phyloP scores from a whole-genome alignment of 139 green algal species.

The Picochlorum sp. region DNA sequence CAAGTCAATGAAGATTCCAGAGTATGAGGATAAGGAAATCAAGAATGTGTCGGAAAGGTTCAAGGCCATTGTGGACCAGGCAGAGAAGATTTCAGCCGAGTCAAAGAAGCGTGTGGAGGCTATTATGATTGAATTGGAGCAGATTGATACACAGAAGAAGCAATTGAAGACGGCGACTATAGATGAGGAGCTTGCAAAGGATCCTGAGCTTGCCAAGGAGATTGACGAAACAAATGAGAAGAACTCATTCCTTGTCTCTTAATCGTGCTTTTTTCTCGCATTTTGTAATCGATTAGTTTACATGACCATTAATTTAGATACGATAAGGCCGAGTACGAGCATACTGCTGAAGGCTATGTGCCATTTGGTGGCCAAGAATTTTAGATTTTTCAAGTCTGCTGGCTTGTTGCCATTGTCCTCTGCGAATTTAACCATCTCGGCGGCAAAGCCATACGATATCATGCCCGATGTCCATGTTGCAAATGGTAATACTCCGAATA shows the following conservation, averaged over 20 bases:
- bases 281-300: conserved; percentile 5
- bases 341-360: conserved; percentile 30
- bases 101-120: conserved; percentile 10
- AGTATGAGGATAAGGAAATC: conserved; percentile 21
- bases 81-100: conserved; percentile 17
- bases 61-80: conserved; percentile 16
- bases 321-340: conserved; percentile 21
- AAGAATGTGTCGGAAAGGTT: conserved; percentile 15
- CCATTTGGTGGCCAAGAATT: conserved; percentile 29
- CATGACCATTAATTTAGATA: conserved; percentile 24
- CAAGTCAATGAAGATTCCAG: conserved; percentile 31
- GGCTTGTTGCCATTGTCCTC: conserved; percentile 14
- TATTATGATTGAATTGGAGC: conserved; percentile 12
- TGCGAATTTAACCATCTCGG: conserved; percentile 28
- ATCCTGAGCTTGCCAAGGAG: conserved; percentile 23
- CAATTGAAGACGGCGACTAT: conserved; percentile 23
- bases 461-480: conserved; percentile 20
- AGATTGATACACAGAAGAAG: conserved; percentile 11
- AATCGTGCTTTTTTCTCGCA: not conserved
- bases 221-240: conserved; percentile 25
- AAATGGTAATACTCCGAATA: conserved; percentile 27
- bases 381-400: conserved; percentile 19
- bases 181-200: conserved; percentile 24
- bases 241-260: conserved; percentile 10
- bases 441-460: conserved; percentile 24